phyloP scores from a whole-genome alignment of 805 yeast species.

The Ogataea wickerhamii region DNA sequence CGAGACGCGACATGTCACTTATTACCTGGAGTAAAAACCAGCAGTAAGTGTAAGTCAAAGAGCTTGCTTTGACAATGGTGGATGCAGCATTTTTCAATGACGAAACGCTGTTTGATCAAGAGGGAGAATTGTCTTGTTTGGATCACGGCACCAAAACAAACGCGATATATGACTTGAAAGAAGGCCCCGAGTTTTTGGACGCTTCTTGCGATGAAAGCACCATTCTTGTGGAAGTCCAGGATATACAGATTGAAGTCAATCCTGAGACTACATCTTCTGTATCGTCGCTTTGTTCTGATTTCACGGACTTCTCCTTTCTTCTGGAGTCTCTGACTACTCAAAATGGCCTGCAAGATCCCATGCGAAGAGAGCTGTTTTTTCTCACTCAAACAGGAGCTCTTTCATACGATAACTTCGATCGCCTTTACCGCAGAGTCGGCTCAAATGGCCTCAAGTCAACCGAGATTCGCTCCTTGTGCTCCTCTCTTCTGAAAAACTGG shows the following conservation, averaged over 20 bases:
- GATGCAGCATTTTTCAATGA: background rate
- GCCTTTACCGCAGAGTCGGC: constrained; percentile 10
- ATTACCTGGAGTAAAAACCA: no score
- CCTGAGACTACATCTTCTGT: background rate
- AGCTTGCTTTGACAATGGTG: no score
- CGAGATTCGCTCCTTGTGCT: constrained; percentile 13
- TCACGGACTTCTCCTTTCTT: constrained; percentile 4
- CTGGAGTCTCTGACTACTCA: constrained; percentile 4
- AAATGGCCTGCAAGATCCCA: constrained; percentile 9
- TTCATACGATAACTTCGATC: constrained; percentile 17
- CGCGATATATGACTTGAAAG: background rate
- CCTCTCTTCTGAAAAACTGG: constrained; percentile 10
- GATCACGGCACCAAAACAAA: background rate
- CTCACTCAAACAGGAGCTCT: constrained; percentile 16
- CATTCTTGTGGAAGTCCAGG: constrained; percentile 2
- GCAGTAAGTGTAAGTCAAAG: no score
- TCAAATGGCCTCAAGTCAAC: constrained; percentile 2
- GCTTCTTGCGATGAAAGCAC: background rate
- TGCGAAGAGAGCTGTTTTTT: constrained; percentile 16
- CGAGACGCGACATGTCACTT: no score
- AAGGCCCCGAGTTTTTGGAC: background rate
- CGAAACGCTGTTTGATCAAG: background rate
- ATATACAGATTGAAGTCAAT: constrained; percentile 1
- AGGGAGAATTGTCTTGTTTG: background rate
- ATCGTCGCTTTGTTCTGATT: constrained; percentile 8